These are phyloP conservation scores for Talaromyces stipitatus DNA, from an alignment of 495 filamentous ascomycete genomes.

Conservation along the genomic window DNA sequence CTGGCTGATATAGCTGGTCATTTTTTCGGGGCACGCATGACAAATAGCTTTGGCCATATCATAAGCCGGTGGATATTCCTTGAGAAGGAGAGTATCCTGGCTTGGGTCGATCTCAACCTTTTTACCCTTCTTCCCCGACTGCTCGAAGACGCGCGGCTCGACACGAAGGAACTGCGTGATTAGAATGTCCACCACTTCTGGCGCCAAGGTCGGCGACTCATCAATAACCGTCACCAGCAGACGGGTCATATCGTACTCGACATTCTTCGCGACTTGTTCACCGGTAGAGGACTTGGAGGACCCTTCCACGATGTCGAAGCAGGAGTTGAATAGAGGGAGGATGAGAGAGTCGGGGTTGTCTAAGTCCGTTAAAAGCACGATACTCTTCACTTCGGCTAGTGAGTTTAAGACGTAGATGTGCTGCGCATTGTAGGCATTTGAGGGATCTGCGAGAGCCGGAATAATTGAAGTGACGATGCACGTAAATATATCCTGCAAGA, in stretches of 20 bases:
- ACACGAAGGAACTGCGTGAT: conserved; percentile 91
- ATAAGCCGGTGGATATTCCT: conserved; percentile 85
- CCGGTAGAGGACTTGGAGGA: conserved; percentile 64
- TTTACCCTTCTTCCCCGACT: conserved; percentile 42
- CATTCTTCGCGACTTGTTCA: conserved; percentile 78
- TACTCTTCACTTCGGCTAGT: conserved; percentile 86
- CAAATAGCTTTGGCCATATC: conserved; percentile 94
- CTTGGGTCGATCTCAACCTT: conserved; percentile 59
- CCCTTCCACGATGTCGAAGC: conserved; percentile 88
- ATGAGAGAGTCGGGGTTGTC: conserved; percentile 69
- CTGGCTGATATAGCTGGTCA: conserved; percentile 87
- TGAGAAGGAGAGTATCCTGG: conserved; percentile 71
- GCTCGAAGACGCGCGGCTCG: conserved; percentile 51
- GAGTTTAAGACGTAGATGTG: conserved; percentile 85
- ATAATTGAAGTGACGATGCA: conserved; percentile 78
- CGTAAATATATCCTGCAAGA: conserved; percentile 77
- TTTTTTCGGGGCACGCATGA: conserved; percentile 81
- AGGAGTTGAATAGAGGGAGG: conserved; percentile 69
- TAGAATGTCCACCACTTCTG: conserved; percentile 84
- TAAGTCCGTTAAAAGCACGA: conserved; percentile 88
- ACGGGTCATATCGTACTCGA: conserved; percentile 85
- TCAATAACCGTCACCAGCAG: conserved; percentile 81
- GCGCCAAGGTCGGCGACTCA: conserved; percentile 70
- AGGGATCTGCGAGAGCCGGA: conserved; percentile 78
- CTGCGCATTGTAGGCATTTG: conserved; percentile 85